A percentile compares a stretch with the other conserved stretches of the same genome.
These are phyloP conservation scores for Fusarium papillatum DNA, from an alignment of 2,329 filamentous ascomycete genomes.

Conservation along the genomic window DNA sequence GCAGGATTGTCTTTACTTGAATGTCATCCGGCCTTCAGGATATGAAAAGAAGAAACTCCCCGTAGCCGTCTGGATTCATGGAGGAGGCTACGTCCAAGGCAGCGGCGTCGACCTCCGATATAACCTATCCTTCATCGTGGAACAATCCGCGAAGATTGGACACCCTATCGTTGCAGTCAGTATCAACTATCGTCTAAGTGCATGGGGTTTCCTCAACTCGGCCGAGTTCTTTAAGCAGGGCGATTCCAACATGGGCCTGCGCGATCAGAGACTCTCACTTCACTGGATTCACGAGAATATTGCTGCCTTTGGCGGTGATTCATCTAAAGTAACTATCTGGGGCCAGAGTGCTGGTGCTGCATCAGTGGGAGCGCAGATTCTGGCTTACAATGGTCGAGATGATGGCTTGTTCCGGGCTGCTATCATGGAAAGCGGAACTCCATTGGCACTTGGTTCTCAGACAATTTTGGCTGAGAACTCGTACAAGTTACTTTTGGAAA, in stretches of 20 bases:
- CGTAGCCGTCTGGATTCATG: slow-evolving; percentile 38
- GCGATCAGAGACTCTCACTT: slow-evolving; percentile 62
- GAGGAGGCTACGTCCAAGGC: slow-evolving; percentile 56
- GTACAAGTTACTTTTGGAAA: slow-evolving; percentile 9
- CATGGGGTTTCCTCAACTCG: slow-evolving; percentile 62
- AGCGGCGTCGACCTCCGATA: slow-evolving; percentile 62
- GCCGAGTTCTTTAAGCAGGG: slow-evolving; percentile 53
- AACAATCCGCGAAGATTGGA: slow-evolving; percentile 52
- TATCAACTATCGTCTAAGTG: slow-evolving; percentile 39
- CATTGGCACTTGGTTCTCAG: slow-evolving; percentile 5
- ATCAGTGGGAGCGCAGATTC: slow-evolving; percentile 23
- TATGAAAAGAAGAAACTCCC: slow-evolving; percentile 25
- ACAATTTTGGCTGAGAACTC: slow-evolving; percentile 5
- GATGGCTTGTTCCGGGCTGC: slow-evolving; percentile 22
- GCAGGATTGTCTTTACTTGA: slow-evolving; percentile 33
- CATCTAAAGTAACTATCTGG: slow-evolving; percentile 59
- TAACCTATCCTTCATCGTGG: slow-evolving; percentile 71
- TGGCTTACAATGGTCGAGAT: slow-evolving; percentile 26
- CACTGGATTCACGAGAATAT: slow-evolving; percentile 65
- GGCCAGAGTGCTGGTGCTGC: slow-evolving; percentile 27
- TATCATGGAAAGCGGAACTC: slow-evolving; percentile 24
- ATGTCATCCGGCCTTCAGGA: slow-evolving; percentile 27
- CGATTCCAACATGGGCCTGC: slow-evolving; percentile 62
- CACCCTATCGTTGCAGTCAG: slow-evolving; percentile 44
- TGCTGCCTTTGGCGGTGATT: slow-evolving; percentile 58